Evolutionary conservation across 2,329 filamentous ascomycete species (phyloP), one percentile per base, ranked within the genome.

Genomic region (Aspergillus sp.): DNA sequence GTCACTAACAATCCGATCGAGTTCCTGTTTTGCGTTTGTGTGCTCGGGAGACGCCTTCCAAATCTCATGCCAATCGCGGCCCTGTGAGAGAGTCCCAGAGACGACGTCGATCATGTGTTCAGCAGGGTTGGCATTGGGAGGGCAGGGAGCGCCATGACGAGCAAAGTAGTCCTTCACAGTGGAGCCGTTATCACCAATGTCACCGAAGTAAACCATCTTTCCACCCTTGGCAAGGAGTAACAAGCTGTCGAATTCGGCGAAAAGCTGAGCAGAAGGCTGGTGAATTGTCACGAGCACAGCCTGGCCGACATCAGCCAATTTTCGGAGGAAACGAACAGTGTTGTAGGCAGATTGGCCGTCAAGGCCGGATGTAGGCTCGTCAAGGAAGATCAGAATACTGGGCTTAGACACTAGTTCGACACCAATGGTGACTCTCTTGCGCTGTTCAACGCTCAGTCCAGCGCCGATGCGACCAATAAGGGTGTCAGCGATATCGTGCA

Each of bases 281-380:
- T 90, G 87, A 49, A 90, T 89, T 0, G 87, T 90, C 64, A 87
- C 89, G 35, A 90, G 75, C 44, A 90, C 87, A 3, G 87, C 86
- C 65, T 90, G 86, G 1, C 87, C 87, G 21, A 85, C 83, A 12
- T 79, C 76, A 21, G 85, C 80, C 2, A 90, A 77, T 64, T 89
- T 89, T 69, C 84, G 83, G 46, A 90, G 70, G 73, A 90, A 89
- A 3, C 83, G 79, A 3, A 89, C 80, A 37, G 89, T 89, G 0
- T 83, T 86, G 70, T 81, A 88, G 1, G 87, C 86, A 1, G 84
- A 84, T 62, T 89, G 86, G 7, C 82, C 84, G 66, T 90, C 87
- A 1, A 90, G 80, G 55, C 87, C 87, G 52, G 83, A 86, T 0
- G 87, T 90, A 1, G 87, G 87, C 66, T 90, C 87, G 65, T 90